Percentiles rank a stretch among this genome's conserved stretches.
Evolutionary conservation across 306 rosid species (phyloP).

Genomic region (Inga oerstediana): DNA sequence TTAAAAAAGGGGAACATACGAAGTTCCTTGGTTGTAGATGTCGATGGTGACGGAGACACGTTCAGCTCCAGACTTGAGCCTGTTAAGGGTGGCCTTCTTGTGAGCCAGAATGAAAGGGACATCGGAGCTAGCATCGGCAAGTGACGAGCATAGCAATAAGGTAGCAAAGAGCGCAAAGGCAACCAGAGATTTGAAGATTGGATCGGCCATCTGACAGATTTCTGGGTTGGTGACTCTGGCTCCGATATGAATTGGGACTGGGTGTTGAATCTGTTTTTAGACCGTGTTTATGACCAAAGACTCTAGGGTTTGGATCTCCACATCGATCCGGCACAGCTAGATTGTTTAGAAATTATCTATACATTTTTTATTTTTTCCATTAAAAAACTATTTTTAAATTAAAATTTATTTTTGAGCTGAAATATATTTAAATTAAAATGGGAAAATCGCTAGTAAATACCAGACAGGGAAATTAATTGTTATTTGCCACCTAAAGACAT

Average conservation of each 20-base stretch:
- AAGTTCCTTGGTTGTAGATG: conserved; percentile 93
- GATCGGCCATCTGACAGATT: conserved; percentile 59
- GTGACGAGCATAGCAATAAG: conserved; percentile 43
- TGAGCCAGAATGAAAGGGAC: conserved; percentile 87
- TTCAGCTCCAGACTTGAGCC: conserved; percentile 91
- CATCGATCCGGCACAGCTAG: background rate
- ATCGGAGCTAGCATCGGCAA: conserved; percentile 72
- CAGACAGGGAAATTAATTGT: too few relatives aligned
- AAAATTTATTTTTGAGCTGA: too few relatives aligned
- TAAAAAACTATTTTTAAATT: too few relatives aligned
- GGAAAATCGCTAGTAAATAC: too few relatives aligned
- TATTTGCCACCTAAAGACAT: too few relatives aligned
- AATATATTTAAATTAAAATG: too few relatives aligned
- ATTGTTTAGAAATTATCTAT: background rate
- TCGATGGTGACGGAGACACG: conserved; percentile 87
- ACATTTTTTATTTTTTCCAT: background rate
- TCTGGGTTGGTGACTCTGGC: background rate
- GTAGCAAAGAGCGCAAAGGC: conserved; percentile 43
- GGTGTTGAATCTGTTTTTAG: background rate
- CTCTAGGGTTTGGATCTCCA: conserved; percentile 2
- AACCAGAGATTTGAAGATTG: conserved; percentile 43
- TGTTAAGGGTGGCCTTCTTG: conserved; percentile 92
- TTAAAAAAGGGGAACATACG: conserved; percentile 50
- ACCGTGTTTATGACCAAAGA: background rate
- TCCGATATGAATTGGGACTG: conserved; percentile 2